Evolutionary conservation across 305 asterid genomes (phyloP).

Genomic region (Fraxinus sp.): DNA sequence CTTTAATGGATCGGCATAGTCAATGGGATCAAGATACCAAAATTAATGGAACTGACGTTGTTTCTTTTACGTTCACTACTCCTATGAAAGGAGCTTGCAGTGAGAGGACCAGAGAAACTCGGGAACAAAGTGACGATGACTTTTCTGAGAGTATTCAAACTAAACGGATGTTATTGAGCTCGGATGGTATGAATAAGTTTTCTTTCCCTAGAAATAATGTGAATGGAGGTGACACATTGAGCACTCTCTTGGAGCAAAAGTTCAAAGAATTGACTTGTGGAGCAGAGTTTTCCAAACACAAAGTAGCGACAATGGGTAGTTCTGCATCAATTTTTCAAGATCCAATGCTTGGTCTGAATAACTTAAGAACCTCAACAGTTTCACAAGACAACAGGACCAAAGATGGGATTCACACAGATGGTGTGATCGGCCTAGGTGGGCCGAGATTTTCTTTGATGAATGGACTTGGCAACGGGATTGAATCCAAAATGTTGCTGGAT

Average conservation of each 20-base stretch:
- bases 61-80: constrained; percentile 89
- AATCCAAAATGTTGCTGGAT: constrained; percentile 38
- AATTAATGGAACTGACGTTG: constrained; percentile 54
- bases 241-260: constrained; percentile 78
- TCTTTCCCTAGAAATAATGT: constrained; percentile 40
- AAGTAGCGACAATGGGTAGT: constrained; percentile 19
- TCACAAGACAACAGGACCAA: constrained; percentile 26
- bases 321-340: constrained; percentile 18
- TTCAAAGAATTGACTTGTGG: constrained; percentile 60
- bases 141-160: background rate
- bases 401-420: constrained; percentile 33
- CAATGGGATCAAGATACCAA: constrained; percentile 47
- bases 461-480: constrained; percentile 29
- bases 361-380: background rate
- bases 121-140: constrained; percentile 32
- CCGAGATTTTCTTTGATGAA: constrained; percentile 29
- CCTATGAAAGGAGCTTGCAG: constrained; percentile 54
- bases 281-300: constrained; percentile 55
- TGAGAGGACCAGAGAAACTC: constrained; percentile 34
- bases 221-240: constrained; percentile 64
- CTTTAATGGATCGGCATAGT: constrained; percentile 30
- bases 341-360: background rate
- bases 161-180: constrained; percentile 35
- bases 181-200: constrained; percentile 35
- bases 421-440: constrained; percentile 26